A percentile compares a stretch with the other conserved stretches of the same genome.
These are phyloP conservation scores for Trametes cingulata DNA, from an alignment of 768 basidiomycete species.

Conservation along the genomic window DNA sequence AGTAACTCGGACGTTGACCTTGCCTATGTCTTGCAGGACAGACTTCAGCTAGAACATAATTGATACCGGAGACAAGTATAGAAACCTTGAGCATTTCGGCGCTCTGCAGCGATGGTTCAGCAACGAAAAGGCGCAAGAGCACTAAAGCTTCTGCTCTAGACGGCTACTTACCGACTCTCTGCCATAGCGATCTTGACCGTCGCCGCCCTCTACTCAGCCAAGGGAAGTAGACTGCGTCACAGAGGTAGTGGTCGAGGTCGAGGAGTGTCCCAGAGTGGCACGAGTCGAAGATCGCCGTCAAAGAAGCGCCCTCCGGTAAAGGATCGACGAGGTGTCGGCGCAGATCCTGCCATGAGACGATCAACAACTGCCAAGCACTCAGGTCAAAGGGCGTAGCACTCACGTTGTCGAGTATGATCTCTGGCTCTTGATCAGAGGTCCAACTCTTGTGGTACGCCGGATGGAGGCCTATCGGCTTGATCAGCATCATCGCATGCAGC, in stretches of 20 bases:
- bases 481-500: background rate
- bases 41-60: too few species aligned
- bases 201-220: slow-evolving; percentile 23
- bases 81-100: background rate
- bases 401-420: slow-evolving; percentile 29
- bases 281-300: slow-evolving; percentile 28
- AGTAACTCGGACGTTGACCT: background rate
- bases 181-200: slow-evolving; percentile 11
- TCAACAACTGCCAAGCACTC: background rate
- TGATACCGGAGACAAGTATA: background rate
- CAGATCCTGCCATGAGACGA: slow-evolving; percentile 15
- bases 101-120: background rate
- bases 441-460: slow-evolving; percentile 2
- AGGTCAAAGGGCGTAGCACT: background rate
- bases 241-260: slow-evolving; percentile 28
- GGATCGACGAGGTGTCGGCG: slow-evolving; percentile 16
- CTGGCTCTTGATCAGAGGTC: background rate
- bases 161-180: slow-evolving; percentile 11
- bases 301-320: slow-evolving; percentile 21
- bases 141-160: background rate
- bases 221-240: slow-evolving; percentile 26
- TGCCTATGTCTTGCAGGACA: background rate
- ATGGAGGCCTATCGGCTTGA: background rate
- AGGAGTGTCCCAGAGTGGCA: slow-evolving; percentile 31
- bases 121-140: background rate